Base-by-base conservation (phyloP, 768 basidiomycete species). In the Myochromella boudieri region DNA sequence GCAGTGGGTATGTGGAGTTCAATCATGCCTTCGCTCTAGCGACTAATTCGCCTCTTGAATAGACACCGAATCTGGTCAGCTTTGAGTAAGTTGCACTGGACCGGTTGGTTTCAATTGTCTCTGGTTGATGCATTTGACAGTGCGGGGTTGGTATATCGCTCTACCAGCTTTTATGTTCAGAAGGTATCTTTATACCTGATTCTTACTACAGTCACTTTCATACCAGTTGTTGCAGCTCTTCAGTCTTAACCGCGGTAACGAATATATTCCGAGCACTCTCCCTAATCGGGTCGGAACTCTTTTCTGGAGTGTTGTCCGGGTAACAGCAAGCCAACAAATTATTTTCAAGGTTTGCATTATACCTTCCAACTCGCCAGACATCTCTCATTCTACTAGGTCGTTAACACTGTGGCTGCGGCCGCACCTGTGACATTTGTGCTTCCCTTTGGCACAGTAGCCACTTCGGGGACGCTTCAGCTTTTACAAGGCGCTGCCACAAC, bases 201-300 rank as follows among this genome's bases (percentile, higher is more conserved):
- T 36, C 67, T 2, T 18, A 4, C 18, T 18, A 22, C 34, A 24
- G 37, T 4, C 12, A 21, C 14, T 11, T n/a, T 14, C 18, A 4
- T 32, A 20, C 37, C 14, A 9, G 21, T 25, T 10, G 7, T 5
- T 14, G 68, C 51, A 86, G 84, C 69, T 87, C 27, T 86, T 86
- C 68, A 79, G 81, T 44, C 51, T 72, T 14, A 81, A 85, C 59
- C 66, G 76, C 31, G 85, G 85, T 4, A 78, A 82, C 32, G 73
- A 75, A 53, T 85, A 83, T 55, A 58, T 86, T 1, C 80, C 84
- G 2, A 84, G 79, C 58, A 85, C 81, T 0, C 68, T 83, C 0
- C 83, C 84, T 0, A 62, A 46, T 26, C 41, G 53, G 0, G 58
- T 51, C 3, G 81, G 80, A 8, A 77, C 78, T 0, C 58, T 82